Evolutionary conservation across 208 protist species (phyloP).

Genomic region (Phytomonas francai): DNA sequence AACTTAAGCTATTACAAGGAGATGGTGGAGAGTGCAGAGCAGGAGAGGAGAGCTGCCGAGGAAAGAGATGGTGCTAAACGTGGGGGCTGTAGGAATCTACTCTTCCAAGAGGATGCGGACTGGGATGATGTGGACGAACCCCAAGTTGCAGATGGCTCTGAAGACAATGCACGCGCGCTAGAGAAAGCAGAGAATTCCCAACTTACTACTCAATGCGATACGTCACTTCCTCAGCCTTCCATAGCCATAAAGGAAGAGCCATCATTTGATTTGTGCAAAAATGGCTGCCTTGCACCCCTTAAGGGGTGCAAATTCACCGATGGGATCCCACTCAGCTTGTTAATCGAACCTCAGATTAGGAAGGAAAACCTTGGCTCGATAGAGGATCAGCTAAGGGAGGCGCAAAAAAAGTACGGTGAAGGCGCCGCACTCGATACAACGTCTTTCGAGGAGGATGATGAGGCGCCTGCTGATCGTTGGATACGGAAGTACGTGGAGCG

Average conservation of each 20-base stretch:
- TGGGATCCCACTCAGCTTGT: slow-evolving; percentile 54
- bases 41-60: neutral
- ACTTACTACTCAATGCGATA: neutral
- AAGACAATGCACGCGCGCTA: neutral
- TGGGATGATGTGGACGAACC: neutral
- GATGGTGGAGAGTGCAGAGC: slow-evolving; percentile 9
- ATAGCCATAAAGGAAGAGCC: neutral
- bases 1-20: slow-evolving; percentile 44
- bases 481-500: slow-evolving; percentile 72
- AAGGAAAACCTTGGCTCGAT: slow-evolving; percentile 25
- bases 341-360: slow-evolving; percentile 38
- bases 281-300: neutral
- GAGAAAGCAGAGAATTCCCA: neutral
- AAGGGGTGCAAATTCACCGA: slow-evolving; percentile 31
- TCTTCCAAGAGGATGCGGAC: slow-evolving; percentile 5
- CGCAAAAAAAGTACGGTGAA: slow-evolving; percentile 43
- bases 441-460: slow-evolving; percentile 63
- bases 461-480: slow-evolving; percentile 49
- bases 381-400: slow-evolving; percentile 50
- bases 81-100: neutral
- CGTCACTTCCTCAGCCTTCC: neutral
- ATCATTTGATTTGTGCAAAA: neutral
- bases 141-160: neutral
- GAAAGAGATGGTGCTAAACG: neutral
- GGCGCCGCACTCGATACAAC: slow-evolving; percentile 44